Base-by-base conservation (phyloP, 2,329 filamentous ascomycete genomes). In the Aspergillus clavatus region DNA sequence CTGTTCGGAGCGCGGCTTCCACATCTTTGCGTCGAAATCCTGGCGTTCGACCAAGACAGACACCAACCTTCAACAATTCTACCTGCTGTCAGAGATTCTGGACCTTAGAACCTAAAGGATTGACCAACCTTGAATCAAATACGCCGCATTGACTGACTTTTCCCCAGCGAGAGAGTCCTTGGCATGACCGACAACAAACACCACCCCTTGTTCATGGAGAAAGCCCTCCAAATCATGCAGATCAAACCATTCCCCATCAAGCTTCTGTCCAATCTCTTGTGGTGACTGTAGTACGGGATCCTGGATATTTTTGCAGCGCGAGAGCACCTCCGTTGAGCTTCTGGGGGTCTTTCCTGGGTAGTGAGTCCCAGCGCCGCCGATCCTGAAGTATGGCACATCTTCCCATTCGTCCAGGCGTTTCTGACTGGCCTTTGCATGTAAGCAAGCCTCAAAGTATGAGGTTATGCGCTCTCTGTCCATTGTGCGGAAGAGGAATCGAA, bases 181-280 rank as follows among this genome's bases (percentile, higher is more conserved):
- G 5, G 35, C 45, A 33, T 26, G 39, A n/a, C 40, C 44, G 24
- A 45, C 38, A 2, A 54, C 28, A 10, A 59, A 38, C 23, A 29
- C 39, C 2, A 59, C 46, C 19, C 43, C 43, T 28, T 50, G 49
- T 23, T 59, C 52, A 0, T 42, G 47, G 5, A 60, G 40, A 44
- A 53, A 59, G 0, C 53, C 55, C 38, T 54, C 51, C 18, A 60
- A 36, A 33, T 60, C 57, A 7, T 52, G 43, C 21, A 60, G 50
- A 18, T 58, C 53, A 27, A 60, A 59, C 56, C 56, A 60, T 24
- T 57, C 55, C 7, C 55, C 56, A 7, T 55, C 49, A 11, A 59
- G 33, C 6, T 53, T 45, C n/a, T 46, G 22, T 27, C 41, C 42
- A 24, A 55, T 23, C 11, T 51, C 46, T 6, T 38, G 19, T 1